Conservation (phyloP, 495 filamentous ascomycete genomes). For the Penicillium chermesinum region DNA sequence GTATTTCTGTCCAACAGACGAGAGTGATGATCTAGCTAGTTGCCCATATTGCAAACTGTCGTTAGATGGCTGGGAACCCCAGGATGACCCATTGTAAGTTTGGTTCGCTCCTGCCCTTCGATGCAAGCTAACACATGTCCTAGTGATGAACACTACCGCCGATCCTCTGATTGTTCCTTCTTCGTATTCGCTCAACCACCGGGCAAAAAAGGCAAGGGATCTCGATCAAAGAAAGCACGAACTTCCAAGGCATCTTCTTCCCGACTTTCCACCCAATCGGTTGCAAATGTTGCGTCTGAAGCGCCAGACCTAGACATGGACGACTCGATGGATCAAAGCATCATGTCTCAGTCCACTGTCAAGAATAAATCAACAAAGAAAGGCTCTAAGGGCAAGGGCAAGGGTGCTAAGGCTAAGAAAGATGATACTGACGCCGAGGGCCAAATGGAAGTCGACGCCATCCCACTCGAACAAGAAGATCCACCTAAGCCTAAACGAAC, state of each 20-base stretch:
- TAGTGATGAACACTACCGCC: conserved; percentile 80
- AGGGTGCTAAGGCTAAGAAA: conserved; percentile 48
- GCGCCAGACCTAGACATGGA: conserved; percentile 51
- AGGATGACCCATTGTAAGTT: conserved; percentile 77
- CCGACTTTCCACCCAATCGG: conserved; percentile 65
- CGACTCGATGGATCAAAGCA: conserved; percentile 59
- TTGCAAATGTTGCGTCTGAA: conserved; percentile 49
- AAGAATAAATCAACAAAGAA: conserved; percentile 52
- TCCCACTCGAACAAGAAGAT: conserved; percentile 27
- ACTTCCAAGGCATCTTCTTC: conserved; percentile 60
- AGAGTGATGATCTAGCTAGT: conserved; percentile 75
- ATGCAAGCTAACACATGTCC: conserved; percentile 21
- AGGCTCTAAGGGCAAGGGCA: conserved; percentile 35
- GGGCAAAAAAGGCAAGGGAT: conserved; percentile 41
- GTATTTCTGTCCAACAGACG: conserved; percentile 80
- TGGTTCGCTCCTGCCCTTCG: conserved; percentile 12
- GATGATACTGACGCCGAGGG: conserved; percentile 51
- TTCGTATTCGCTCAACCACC: conserved; percentile 52
- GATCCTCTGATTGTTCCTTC: conserved; percentile 76
- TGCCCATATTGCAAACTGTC: conserved; percentile 84
- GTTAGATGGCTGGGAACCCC: conserved; percentile 87
- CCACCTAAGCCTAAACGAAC: conserved; percentile 39
- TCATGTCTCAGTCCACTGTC: conserved; percentile 50
- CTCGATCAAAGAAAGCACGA: conserved; percentile 51
- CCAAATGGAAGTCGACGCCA: conserved; percentile 29